Percentiles rank a stretch among this genome's conserved stretches.
These are phyloP conservation scores for Yamadazyma triangularis DNA, from an alignment of 1,139 yeast species.

Conservation along the genomic window DNA sequence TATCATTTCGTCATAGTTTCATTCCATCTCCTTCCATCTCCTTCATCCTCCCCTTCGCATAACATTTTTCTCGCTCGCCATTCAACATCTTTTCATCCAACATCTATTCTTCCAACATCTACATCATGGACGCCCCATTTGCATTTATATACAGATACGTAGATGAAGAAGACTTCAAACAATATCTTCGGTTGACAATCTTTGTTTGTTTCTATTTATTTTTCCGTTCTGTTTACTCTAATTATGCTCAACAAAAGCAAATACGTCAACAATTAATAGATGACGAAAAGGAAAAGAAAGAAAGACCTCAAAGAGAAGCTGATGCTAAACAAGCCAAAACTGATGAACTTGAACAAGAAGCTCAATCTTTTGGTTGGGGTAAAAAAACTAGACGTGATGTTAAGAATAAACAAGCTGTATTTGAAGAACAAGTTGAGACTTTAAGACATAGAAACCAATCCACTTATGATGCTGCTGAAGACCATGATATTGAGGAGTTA, in stretches of 20 bases:
- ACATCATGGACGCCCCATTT: not conserved
- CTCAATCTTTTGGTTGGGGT: conserved; percentile 71
- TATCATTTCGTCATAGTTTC: too few species aligned
- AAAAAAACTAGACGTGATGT: conserved; percentile 61
- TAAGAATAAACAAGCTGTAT: conserved; percentile 48
- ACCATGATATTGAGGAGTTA: conserved; percentile 62
- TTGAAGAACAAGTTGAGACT: conserved; percentile 43
- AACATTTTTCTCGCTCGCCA: too few species aligned
- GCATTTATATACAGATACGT: conserved; percentile 23
- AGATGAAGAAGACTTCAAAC: conserved; percentile 29
- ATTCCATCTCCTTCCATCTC: too few species aligned
- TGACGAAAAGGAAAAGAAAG: conserved; percentile 42
- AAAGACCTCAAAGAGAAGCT: conserved; percentile 29
- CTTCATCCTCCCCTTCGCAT: too few species aligned
- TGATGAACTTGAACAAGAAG: conserved; percentile 33
- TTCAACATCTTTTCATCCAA: too few species aligned
- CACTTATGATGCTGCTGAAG: conserved; percentile 55
- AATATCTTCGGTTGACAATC: conserved; percentile 36
- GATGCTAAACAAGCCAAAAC: conserved; percentile 25
- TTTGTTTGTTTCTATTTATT: conserved; percentile 34
- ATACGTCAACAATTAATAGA: conserved; percentile 44
- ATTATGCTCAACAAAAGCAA: conserved; percentile 48
- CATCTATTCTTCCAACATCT: too few species aligned
- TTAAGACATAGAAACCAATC: conserved; percentile 40
- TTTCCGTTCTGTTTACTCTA: conserved; percentile 32